Evolutionary conservation across 805 yeast genomes (phyloP).

Genomic region (Myxozyma monticola): DNA sequence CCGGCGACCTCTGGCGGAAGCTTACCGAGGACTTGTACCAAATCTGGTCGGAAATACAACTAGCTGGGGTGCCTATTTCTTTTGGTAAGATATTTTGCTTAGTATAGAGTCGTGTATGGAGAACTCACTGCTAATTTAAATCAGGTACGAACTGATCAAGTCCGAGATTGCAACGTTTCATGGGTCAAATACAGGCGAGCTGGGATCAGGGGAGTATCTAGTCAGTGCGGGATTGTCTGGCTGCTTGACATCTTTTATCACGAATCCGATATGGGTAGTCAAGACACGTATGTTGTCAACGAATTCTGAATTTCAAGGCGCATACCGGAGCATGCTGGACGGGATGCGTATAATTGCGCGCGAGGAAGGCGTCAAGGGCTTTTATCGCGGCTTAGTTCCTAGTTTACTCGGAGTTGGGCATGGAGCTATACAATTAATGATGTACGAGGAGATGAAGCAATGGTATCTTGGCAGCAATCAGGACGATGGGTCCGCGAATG

Average conservation of each 20-base stretch:
- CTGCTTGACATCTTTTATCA: conserved; percentile 64
- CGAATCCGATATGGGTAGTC: conserved; percentile 95
- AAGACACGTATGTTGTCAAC: conserved; percentile 74
- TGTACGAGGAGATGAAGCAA: conserved; percentile 75
- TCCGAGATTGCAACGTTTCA: too few relatives aligned
- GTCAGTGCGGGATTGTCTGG: conserved; percentile 71
- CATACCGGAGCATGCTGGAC: conserved; percentile 58
- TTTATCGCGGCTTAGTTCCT: conserved; percentile 75
- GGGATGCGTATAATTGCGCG: conserved; percentile 53
- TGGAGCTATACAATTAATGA: conserved; percentile 82
- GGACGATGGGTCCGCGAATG: background rate
- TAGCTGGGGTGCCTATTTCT: conserved; percentile 89
- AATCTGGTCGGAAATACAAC: conserved; percentile 79
- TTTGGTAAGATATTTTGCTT: conserved; percentile 55
- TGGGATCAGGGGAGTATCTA: conserved; percentile 51
- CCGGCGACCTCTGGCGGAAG: conserved; percentile 34
- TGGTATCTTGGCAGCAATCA: background rate
- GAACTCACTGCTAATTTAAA: background rate
- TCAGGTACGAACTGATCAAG: conserved; percentile 26
- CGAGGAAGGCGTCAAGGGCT: conserved; percentile 60
- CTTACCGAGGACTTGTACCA: conserved; percentile 77
- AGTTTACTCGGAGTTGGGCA: conserved; percentile 81
- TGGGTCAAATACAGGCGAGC: too few relatives aligned
- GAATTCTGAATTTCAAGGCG: conserved; percentile 41
- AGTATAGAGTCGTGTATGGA: background rate